Base-by-base conservation (phyloP, 768 basidiomycete species). In the Lepiota brunneoincarnata region DNA sequence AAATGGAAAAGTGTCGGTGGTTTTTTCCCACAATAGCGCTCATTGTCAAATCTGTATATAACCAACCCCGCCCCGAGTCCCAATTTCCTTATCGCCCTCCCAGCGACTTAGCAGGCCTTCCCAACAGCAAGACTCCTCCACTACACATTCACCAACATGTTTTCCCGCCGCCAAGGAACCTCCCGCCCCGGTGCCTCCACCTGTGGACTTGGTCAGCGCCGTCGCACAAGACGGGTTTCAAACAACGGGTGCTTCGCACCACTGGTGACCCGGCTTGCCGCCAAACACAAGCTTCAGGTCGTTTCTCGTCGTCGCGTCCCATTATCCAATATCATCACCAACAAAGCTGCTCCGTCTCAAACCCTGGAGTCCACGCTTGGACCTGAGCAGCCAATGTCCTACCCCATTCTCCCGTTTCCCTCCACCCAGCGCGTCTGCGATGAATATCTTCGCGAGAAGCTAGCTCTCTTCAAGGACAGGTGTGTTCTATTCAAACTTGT, bases 11-110 rank as follows among this genome's bases (percentile, higher is more conserved):
- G 5, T 9, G 41, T 11, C 34, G 21, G 51, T 34, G 21, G 37
- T 52, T 36, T 44, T 45, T 45, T 52, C 51, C 38, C 51, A 52
- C 51, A 37, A 35, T 34, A 23, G 15, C 35, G 6, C 7, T 14
- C 21, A 52, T 52, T 52, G 51, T 52, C 6, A 23, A 21, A 37
- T 38, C 23, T 36, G 20, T 44, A 44, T 52, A 52, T 44, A 52
- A 45, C 24, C 24, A 6, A 31, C 28, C 41, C 17, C 50, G 40
- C 21, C 3, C 18, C 18, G 11, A 21, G 20, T 14, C 6, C 9
- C 18, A 1, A 7, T 9, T 15, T 21, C 21, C 42, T 36, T 36
- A 43, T 23, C n/a, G 21, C 31, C 51, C 35, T 42, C 6, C 49
- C 34, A 40, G 49, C 49, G 49, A 50, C 26, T 18, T 12, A 12